These are phyloP conservation scores for Edaphochlamys debaryana DNA, from an alignment of 139 green algal species.

Conservation along the genomic window DNA sequence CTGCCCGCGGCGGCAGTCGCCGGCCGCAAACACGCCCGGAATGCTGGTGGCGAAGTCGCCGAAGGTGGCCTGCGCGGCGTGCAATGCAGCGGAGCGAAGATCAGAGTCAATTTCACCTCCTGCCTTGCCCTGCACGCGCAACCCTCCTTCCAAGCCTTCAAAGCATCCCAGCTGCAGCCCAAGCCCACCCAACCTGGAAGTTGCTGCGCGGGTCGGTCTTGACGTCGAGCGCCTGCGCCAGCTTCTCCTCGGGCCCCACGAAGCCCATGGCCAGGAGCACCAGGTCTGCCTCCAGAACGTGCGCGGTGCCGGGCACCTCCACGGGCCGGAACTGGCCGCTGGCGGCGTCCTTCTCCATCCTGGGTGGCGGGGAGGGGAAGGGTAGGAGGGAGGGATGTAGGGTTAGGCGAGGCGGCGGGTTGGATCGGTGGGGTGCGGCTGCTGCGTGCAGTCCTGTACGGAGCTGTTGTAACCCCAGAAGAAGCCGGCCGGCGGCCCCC, in stretches of 20 bases:
- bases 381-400: no score
- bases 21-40: conserved; percentile 94
- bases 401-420: no score
- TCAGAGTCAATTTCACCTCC: not conserved
- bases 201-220: conserved; percentile 90
- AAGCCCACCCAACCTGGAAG: conserved; percentile 86
- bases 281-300: conserved; percentile 90
- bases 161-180: not conserved
- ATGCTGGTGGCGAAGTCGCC: conserved; percentile 90
- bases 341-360: conserved; percentile 45
- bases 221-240: conserved; percentile 80
- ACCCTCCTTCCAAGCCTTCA: not conserved
- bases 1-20: conserved; percentile 95
- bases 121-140: not conserved
- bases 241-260: conserved; percentile 89
- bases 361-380: not conserved
- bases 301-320: conserved; percentile 77
- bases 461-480: no score
- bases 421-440: not conserved
- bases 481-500: no score
- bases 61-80: conserved; percentile 71
- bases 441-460: no score
- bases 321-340: conserved; percentile 63
- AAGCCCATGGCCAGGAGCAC: conserved; percentile 97
- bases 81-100: no score